Conservation (phyloP, 2,329 filamentous ascomycete genomes). For the Apiospora marii region DNA sequence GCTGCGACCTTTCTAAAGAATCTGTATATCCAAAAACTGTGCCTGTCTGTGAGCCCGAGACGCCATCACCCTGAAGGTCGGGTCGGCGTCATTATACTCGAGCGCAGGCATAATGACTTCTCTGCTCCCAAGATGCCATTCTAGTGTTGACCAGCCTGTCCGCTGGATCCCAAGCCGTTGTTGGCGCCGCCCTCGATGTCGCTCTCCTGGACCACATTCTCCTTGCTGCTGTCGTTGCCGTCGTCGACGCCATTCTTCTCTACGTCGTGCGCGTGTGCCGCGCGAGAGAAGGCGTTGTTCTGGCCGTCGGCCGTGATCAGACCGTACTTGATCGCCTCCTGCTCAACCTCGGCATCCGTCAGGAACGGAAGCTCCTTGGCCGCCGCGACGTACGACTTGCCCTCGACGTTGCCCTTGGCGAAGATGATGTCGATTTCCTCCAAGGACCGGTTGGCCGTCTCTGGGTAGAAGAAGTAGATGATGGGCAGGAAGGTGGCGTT, state of each 20-base stretch:
- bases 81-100: background rate
- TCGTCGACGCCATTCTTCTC: constrained; percentile 25
- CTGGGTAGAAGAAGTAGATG: constrained; percentile 62
- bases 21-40: background rate
- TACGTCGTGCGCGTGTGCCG: background rate
- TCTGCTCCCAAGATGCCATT: background rate
- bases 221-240: constrained; percentile 21
- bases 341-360: constrained; percentile 58
- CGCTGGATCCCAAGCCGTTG: background rate
- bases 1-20: background rate
- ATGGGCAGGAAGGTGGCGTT: constrained; percentile 54
- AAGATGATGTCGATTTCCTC: constrained; percentile 68
- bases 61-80: too few species aligned
- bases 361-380: constrained; percentile 64
- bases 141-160: background rate
- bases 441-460: constrained; percentile 56
- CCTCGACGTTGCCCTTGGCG: constrained; percentile 64
- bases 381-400: constrained; percentile 67
- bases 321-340: constrained; percentile 49
- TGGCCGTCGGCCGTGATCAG: constrained; percentile 27
- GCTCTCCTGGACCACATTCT: constrained; percentile 19
- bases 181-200: background rate
- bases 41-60: background rate
- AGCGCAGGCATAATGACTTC: background rate
- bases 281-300: constrained; percentile 12